Evolutionary conservation across 345 rosid species (phyloP), one percentile per base, ranked within the genome.

Genomic region (Salix purpurea): DNA sequence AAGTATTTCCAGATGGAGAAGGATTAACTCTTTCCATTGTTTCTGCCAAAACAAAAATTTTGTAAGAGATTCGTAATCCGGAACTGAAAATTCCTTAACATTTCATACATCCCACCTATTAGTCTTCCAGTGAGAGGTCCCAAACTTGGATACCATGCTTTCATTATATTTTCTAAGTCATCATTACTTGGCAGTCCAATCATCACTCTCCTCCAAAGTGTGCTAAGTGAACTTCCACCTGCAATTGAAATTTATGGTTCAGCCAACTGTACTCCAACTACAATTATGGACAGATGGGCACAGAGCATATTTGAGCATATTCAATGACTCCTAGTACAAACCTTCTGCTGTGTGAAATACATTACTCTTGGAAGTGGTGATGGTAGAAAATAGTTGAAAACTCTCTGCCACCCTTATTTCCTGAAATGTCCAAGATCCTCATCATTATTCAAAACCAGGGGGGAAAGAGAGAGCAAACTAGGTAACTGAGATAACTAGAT

Each of bases 171-270:
- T 66, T 76, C 79, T 87, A 95, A 64, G 87, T 94, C 93, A 73
- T 85, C 88, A 74, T 64, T 81, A 82, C 74, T 90, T 73, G 97
- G 91, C 36, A 84, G 88, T 79, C 84, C 83, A 76, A 95, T 87
- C 92, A 91, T 86, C 78, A 93, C 92, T 81, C 86, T 95, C 85
- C 98, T 88, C 99, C 99, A 95, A 39, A 87, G 88, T 28, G 61
- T 86, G 74, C 94, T 91, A 72, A 90, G 83, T 67, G 83, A 77
- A 83, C 74, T 89, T 81, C 90, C 90, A 83, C 92, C 98, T 93
- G 74, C 79, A 72, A 79, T 58, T 79, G 40, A 64, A 11, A 68
- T 46, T 15, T 46, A 15, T 46, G 52, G 52, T 46, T 46, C 52
- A 46, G 52, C 18, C 18, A 46, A 12, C 18, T 46, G 1, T 14